phyloP scores from a whole-genome alignment of 257 asterid species.

The Handroanthus guayacan region DNA sequence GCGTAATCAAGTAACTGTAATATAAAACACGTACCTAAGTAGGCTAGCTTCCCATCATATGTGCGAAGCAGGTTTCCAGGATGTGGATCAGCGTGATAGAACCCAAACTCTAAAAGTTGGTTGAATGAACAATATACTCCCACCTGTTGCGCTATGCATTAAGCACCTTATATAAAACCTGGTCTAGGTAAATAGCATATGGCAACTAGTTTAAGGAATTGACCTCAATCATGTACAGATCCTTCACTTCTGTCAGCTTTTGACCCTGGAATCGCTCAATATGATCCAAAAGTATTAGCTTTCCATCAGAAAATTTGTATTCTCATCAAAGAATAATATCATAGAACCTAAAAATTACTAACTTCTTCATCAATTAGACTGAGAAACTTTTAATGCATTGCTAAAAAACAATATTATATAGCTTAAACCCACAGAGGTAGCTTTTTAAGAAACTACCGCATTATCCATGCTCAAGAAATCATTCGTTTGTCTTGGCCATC shows the following conservation, averaged over 20 bases:
- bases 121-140: constrained; percentile 99
- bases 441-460: not conserved
- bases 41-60: constrained; percentile 90
- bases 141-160: constrained; percentile 55
- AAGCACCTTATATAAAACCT: constrained; percentile 22
- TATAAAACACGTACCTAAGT: constrained; percentile 69
- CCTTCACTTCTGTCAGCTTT: constrained; percentile 88
- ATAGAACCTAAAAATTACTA: not conserved
- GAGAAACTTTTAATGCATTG: constrained; percentile 15
- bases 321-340: constrained; percentile 20
- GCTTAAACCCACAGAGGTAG: not conserved
- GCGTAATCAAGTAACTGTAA: constrained; percentile 33
- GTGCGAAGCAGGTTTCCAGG: constrained; percentile 97
- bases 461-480: not conserved
- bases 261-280: constrained; percentile 66
- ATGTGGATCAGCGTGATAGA: constrained; percentile 99
- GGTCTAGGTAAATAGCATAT: constrained; percentile 17
- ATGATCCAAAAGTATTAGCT: constrained; percentile 27
- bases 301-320: not conserved
- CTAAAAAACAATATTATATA: not conserved
- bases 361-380: constrained; percentile 20
- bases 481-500: constrained; percentile 26
- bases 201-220: constrained; percentile 38
- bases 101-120: constrained; percentile 95
- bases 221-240: constrained; percentile 95